Evolutionary conservation across 2,329 filamentous ascomycete genomes (phyloP).

Genomic region (Fusarium sp.): DNA sequence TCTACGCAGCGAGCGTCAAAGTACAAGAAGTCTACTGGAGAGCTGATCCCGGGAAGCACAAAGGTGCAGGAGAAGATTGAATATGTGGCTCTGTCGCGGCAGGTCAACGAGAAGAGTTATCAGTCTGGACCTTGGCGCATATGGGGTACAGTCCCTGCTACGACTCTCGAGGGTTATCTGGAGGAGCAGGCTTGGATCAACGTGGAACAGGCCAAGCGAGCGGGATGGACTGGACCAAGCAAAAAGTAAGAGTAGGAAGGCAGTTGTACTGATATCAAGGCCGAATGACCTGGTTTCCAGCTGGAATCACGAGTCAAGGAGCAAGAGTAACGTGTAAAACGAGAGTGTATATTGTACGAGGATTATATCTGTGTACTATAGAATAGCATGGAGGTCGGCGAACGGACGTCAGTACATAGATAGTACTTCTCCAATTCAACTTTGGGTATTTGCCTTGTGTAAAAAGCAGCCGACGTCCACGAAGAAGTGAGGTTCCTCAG

Average conservation of each 20-base stretch:
- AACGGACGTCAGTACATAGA: constrained; percentile 33
- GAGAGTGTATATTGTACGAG: constrained; percentile 45
- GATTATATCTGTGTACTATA: constrained; percentile 48
- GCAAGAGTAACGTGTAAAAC: constrained; percentile 36
- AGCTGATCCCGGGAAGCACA: constrained; percentile 59
- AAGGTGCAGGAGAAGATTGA: constrained; percentile 69
- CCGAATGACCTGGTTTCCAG: not conserved
- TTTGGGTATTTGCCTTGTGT: constrained; percentile 12
- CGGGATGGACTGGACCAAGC: constrained; percentile 47
- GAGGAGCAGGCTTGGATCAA: constrained; percentile 52
- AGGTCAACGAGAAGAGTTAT: constrained; percentile 60
- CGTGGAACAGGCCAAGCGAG: constrained; percentile 49
- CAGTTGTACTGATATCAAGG: not conserved
- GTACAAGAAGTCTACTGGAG: constrained; percentile 52
- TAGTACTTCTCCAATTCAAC: constrained; percentile 41
- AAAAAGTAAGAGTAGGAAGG: constrained; percentile 18
- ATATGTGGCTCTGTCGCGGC: constrained; percentile 71
- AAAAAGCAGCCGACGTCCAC: constrained; percentile 3
- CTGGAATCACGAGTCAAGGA: not conserved
- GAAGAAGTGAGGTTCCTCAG: not conserved
- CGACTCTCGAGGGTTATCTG: constrained; percentile 58
- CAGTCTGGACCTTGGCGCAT: constrained; percentile 69
- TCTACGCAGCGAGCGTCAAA: constrained; percentile 67
- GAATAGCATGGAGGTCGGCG: constrained; percentile 43
- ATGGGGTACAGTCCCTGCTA: constrained; percentile 72